phyloP scores from a whole-genome alignment of 2,329 filamentous ascomycete species.

The Fusarium denticulatum region DNA sequence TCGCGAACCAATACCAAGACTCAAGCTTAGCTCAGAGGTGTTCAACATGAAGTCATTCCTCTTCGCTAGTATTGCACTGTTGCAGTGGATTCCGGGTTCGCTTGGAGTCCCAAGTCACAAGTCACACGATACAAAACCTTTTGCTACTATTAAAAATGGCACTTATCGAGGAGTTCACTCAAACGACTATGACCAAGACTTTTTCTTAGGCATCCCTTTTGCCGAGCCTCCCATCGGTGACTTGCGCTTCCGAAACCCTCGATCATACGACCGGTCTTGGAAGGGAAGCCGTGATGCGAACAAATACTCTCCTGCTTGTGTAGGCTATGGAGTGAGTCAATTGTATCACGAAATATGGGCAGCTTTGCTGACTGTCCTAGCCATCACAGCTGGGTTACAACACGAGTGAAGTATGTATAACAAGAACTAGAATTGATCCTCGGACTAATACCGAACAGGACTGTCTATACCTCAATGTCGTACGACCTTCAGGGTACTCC shows the following conservation, averaged over 20 bases:
- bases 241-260: slow-evolving; percentile 61
- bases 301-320: slow-evolving; percentile 26
- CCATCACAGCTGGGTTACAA: slow-evolving; percentile 1
- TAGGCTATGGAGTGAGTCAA: slow-evolving; percentile 3
- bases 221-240: slow-evolving; percentile 60
- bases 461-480: slow-evolving; percentile 28
- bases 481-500: slow-evolving; percentile 18
- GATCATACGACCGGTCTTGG: slow-evolving; percentile 58
- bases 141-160: slow-evolving; percentile 49
- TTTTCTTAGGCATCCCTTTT: slow-evolving; percentile 64
- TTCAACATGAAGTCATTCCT: neutral
- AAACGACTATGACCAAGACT: slow-evolving; percentile 56
- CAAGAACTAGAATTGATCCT: neutral
- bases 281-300: slow-evolving; percentile 52
- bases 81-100: neutral
- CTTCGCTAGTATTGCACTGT: neutral
- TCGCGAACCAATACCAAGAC: neutral
- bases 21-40: neutral
- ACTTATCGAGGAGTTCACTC: slow-evolving; percentile 56
- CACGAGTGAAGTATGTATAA: neutral
- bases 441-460: neutral
- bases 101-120: neutral
- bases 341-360: fast-evolving
- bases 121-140: neutral
- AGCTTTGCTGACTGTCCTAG: neutral